Evolutionary conservation across 352 stramenopile genomes (phyloP), one percentile per base, ranked within the genome.

Genomic region (Phytopythium boreale): DNA sequence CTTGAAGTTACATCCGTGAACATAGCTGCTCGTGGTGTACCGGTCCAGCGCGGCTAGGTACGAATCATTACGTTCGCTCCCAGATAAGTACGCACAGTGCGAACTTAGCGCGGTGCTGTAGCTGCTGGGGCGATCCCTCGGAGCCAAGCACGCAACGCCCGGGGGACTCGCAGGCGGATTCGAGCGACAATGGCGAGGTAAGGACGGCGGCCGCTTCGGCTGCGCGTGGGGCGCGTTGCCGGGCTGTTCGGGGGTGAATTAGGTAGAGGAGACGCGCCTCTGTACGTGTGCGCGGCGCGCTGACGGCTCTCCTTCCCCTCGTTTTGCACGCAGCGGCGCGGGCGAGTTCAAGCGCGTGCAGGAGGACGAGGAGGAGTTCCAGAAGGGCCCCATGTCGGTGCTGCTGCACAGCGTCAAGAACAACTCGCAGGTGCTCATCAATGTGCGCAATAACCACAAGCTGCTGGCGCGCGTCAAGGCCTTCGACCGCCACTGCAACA

Each of bases 371-470:
- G 83, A 97, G 63, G 93, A 98, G 70, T 98, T 99, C 73, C 93
- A 98, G 69, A 97, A 96, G 57, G 97, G 97, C 20, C 97, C 97
- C 59, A 90, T 99, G 41, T 98, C 89, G 34, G 90, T 99, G 61
- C 85, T 99, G 56, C 98, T 98, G 87, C 94, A 99, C 61, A 98
- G 95, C 69, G 97, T 99, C 22, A 98, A 98, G 76, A 97, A 97
- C 66, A 99, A 97, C 71, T 98, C 93, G 60, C 97, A 99, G 80
- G 96, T 99, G 60, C 87, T 99, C 17, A 98, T 99, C 72, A 99
- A 99, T 82, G 93, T 99, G 56, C 89, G 98, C 63, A 99, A 99
- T 84, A 99, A 99, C 82, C 98, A 99, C 86, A 99, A 99, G 77
- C 85, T 99, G 46, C 88, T 99, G 57, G 97, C 92, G 24, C 84